Base-by-base conservation (phyloP, 305 asterid genomes). In the Striga hermonthica region DNA sequence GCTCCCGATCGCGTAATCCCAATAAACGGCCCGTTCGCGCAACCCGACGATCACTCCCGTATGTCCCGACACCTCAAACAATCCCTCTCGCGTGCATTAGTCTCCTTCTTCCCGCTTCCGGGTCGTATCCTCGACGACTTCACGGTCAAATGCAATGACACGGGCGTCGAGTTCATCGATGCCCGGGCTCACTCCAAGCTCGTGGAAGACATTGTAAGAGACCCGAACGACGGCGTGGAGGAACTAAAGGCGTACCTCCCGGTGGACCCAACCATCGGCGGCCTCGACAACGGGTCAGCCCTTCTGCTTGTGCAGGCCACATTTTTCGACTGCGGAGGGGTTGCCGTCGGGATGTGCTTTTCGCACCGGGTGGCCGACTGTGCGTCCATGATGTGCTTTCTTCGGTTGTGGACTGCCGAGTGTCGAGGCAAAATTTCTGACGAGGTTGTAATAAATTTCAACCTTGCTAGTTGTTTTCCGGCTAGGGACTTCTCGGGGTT, bases 301-400 rank as follows among this genome's bases (percentile, higher is more conserved):
- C 35, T 66, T 8, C 3, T 70, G 3, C 67, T 71, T 4, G 47
- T 76, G 10, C 79, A 84, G 57, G 60, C 77, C 3, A 84, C 75
- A 3, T 62, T 74, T 15, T 81, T 84, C 28, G 52, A 31, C 3
- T 79, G 83, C 39, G 87, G 85, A 4, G 90, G 85, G 3, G n/a
- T 84, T 5, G 80, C 75, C 0, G 5, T 84, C 1, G 84, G 80
- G 0, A 11, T 74, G 0, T 74, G 82, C 53, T 35, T 72, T 40
- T 63, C 63, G 0, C 78, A 74, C 6, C 6, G 11, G n/a, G 2
- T 68, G 0, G 53, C 53, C 0, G 78, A 74, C 4, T 41, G 15
- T 9, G 6, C 16, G 0, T 72, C 76, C 0, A 57, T 72, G 5
- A 50, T 47, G 7, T 37, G 55, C 5, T 82, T 82, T 52, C 5